Percentiles rank a stretch among this genome's conserved stretches.
Conservation (phyloP, 345 rosid species). For the Salix koriyanagi region DNA sequence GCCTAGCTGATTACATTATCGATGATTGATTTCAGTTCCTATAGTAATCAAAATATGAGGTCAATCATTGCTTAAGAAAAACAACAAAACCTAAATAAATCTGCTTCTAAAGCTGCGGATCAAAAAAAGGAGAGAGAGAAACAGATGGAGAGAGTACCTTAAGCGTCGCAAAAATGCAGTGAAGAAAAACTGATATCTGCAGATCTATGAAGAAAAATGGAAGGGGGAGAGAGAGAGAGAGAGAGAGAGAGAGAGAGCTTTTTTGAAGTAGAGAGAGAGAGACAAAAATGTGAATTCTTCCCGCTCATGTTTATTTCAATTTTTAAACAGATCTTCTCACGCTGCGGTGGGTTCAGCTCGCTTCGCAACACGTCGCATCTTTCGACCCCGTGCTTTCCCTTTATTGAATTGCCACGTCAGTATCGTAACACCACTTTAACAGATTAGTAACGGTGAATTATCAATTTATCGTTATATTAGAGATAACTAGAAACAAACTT, state of each 20-base stretch:
- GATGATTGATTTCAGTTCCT: not conserved
- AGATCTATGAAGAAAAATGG: not conserved
- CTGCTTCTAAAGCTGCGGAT: too few species aligned
- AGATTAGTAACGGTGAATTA: too few species aligned
- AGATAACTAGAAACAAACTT: too few species aligned
- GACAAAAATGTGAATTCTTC: not conserved
- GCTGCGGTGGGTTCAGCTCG: too few species aligned
- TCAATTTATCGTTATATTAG: too few species aligned
- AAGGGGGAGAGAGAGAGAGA: not conserved
- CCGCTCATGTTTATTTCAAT: slow-evolving; percentile 1
- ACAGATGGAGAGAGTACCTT: not conserved
- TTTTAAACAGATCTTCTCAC: too few species aligned
- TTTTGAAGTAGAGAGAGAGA: not conserved
- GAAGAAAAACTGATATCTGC: not conserved
- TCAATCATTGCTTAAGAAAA: not conserved
- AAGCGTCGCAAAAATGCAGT: not conserved
- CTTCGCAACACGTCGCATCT: too few species aligned
- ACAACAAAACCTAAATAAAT: too few species aligned
- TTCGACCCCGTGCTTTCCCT: too few species aligned
- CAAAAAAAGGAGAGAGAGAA: too few species aligned
- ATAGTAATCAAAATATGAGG: not conserved
- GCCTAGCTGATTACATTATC: not conserved
- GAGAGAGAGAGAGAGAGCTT: not conserved
- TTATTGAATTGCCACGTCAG: too few species aligned
- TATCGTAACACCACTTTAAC: too few species aligned